Evolutionary conservation across 2,329 filamentous ascomycete species (phyloP).

Genomic region (Hypoxylon sp.): DNA sequence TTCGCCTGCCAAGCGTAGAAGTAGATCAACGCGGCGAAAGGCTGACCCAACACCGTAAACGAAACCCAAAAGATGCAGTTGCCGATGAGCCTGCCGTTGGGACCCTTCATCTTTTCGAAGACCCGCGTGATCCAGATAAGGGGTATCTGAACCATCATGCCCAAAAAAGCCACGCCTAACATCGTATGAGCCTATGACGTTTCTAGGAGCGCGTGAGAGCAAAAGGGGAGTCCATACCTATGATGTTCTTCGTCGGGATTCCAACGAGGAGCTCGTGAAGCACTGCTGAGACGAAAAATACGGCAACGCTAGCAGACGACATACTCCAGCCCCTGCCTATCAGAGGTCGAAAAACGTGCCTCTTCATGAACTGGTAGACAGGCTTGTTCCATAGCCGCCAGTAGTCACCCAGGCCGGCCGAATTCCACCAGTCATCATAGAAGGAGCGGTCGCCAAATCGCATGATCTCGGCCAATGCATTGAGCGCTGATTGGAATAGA

Average conservation of each 20-base stretch:
- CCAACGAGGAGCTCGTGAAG: constrained; percentile 94
- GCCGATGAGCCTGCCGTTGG: constrained; percentile 82
- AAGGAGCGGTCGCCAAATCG: constrained; percentile 93
- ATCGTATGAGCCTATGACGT: background rate
- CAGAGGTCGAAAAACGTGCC: constrained; percentile 91
- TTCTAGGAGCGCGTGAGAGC: background rate
- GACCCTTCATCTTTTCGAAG: constrained; percentile 81
- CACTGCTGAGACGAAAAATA: constrained; percentile 89
- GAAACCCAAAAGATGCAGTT: constrained; percentile 97
- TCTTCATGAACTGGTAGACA: constrained; percentile 95
- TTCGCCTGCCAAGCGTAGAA: constrained; percentile 99
- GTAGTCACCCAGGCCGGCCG: constrained; percentile 84
- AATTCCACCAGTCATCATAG: constrained; percentile 99
- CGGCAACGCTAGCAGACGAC: constrained; percentile 77
- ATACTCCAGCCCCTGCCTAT: constrained; percentile 85
- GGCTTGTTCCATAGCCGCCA: constrained; percentile 99
- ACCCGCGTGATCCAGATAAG: constrained; percentile 85
- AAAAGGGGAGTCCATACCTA: constrained; percentile 68
- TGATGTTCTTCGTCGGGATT: constrained; percentile 92
- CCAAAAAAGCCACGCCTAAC: constrained; percentile 87
- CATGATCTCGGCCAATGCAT: constrained; percentile 90
- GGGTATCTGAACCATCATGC: constrained; percentile 94
- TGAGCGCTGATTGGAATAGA: constrained; percentile 91
- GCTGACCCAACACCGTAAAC: constrained; percentile 95
- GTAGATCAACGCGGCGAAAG: constrained; percentile 90